A percentile compares a stretch with the other conserved stretches of the same genome.
Conservation (phyloP, 768 basidiomycete species). For the Macrolepiota fuliginosa region DNA sequence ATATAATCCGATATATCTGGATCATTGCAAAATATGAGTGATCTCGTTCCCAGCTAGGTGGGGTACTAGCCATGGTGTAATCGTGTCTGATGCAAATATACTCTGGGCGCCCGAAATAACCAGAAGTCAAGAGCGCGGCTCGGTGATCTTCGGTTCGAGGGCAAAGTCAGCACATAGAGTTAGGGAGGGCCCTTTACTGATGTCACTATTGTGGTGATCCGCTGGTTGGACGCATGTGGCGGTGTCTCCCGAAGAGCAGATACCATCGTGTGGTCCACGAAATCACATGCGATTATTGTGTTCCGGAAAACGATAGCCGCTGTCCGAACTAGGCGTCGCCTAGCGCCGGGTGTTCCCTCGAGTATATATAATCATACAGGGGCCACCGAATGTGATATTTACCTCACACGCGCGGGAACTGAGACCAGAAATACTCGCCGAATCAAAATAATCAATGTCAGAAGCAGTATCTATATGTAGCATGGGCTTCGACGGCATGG, state of each 20-base stretch:
- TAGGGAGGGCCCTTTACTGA: background rate
- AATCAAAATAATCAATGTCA: background rate
- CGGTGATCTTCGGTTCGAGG: no score
- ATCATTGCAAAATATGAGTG: no score
- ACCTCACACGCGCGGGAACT: background rate
- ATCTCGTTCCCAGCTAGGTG: no score
- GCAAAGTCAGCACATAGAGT: no score
- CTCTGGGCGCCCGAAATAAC: no score
- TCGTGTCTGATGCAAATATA: no score
- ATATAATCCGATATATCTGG: no score
- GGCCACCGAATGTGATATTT: background rate
- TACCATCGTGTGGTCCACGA: background rate
- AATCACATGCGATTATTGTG: background rate
- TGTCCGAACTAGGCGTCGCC: background rate
- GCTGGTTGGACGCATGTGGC: background rate
- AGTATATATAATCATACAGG: background rate
- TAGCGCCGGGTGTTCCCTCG: background rate
- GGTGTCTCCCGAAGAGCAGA: background rate
- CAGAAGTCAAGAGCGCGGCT: no score
- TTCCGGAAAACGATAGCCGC: background rate
- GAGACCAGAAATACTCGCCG: background rate
- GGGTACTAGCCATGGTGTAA: no score
- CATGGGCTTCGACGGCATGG: slow-evolving; percentile 3
- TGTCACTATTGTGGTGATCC: background rate
- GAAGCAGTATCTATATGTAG: background rate